Conservation (phyloP, 2,329 filamentous ascomycete genomes). For the Penicillium sp. region DNA sequence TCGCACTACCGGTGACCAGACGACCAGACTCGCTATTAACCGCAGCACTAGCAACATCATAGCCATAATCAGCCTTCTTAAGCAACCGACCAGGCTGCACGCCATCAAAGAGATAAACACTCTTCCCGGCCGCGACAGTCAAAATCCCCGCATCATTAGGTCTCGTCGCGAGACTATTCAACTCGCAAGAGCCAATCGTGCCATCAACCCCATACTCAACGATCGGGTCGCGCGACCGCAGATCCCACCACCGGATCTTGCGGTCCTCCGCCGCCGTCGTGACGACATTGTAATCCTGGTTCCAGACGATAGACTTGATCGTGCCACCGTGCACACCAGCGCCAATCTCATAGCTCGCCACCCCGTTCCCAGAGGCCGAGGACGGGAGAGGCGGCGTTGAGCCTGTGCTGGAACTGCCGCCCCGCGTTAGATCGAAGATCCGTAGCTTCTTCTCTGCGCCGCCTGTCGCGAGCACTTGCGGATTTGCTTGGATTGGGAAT, state of each 20-base stretch:
- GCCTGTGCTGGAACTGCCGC: slow-evolving; percentile 32
- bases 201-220: slow-evolving; percentile 76
- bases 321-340: slow-evolving; percentile 76
- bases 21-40: slow-evolving; percentile 77
- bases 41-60: slow-evolving; percentile 87
- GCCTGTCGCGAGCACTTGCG: slow-evolving; percentile 82
- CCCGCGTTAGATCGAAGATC: slow-evolving; percentile 77
- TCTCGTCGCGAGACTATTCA: slow-evolving; percentile 65
- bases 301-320: slow-evolving; percentile 97
- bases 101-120: slow-evolving; percentile 87
- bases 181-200: slow-evolving; percentile 86
- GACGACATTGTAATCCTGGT: slow-evolving; percentile 78
- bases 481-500: slow-evolving; percentile 75
- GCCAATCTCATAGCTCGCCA: slow-evolving; percentile 81
- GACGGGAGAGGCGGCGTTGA: slow-evolving; percentile 42
- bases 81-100: slow-evolving; percentile 64
- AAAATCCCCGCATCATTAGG: slow-evolving; percentile 68
- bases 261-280: slow-evolving; percentile 90
- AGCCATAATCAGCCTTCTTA: slow-evolving; percentile 75
- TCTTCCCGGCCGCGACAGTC: slow-evolving; percentile 90
- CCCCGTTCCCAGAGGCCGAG: slow-evolving; percentile 33
- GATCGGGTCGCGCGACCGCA: slow-evolving; percentile 71
- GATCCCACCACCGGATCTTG: slow-evolving; percentile 89
- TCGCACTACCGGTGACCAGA: slow-evolving; percentile 85
- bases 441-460: slow-evolving; percentile 96